These are phyloP conservation scores for Aspergillus puulaauensis DNA, from an alignment of 2,329 filamentous ascomycete species.

Conservation along the genomic window DNA sequence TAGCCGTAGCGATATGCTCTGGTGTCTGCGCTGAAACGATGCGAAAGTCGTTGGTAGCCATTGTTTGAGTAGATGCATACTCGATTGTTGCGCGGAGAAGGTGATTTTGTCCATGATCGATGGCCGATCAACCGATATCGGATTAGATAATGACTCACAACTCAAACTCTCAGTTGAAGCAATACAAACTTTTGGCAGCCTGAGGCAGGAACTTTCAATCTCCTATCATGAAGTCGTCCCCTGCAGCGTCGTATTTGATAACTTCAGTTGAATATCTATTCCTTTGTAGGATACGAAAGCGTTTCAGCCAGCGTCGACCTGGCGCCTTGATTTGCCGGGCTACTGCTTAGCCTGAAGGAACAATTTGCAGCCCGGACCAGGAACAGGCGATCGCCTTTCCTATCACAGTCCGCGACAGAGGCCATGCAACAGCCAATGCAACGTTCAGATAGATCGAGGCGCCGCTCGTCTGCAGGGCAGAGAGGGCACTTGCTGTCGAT, in stretches of 20 bases:
- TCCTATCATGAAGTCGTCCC: not conserved
- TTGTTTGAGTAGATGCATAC: not conserved
- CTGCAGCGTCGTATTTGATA: no score
- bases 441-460: slow-evolving; percentile 18
- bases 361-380: slow-evolving; percentile 6
- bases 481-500: slow-evolving; percentile 10
- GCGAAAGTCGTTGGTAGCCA: not conserved
- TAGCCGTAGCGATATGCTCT: slow-evolving; percentile 43
- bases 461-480: not conserved
- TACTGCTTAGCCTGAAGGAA: not conserved
- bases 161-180: not conserved
- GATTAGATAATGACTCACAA: not conserved
- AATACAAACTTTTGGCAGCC: not conserved
- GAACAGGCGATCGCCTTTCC: slow-evolving; percentile 1
- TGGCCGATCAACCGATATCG: not conserved
- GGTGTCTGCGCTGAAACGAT: slow-evolving; percentile 42
- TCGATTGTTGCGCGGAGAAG: not conserved
- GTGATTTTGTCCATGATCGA: not conserved
- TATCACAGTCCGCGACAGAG: slow-evolving; percentile 2
- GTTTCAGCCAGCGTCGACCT: not conserved
- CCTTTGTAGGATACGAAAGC: no score
- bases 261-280: no score
- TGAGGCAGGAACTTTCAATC: not conserved
- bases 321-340: slow-evolving; percentile 1
- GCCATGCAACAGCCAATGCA: slow-evolving; percentile 13